Evolutionary conservation across 1,284 basidiomycete genomes (phyloP).

Genomic region (Salmacisia buchloeana): DNA sequence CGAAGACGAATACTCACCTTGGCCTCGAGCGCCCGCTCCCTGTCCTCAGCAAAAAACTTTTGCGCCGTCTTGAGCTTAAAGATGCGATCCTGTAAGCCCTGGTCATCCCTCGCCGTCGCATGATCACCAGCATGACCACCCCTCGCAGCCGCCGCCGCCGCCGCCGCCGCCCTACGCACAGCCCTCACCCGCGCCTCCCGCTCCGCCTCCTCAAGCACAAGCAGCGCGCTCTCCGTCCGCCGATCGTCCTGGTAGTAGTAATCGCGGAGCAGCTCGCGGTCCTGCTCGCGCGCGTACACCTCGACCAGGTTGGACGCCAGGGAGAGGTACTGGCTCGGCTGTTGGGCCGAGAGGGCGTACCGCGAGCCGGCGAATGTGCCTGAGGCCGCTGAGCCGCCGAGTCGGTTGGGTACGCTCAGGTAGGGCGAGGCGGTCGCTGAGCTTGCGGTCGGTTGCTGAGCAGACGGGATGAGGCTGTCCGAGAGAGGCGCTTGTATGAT

Average conservation of each 20-base stretch:
- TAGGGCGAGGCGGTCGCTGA: not conserved
- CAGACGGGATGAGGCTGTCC: conserved; percentile 25
- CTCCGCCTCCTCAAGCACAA: conserved; percentile 68
- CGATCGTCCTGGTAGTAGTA: conserved; percentile 98
- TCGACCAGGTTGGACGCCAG: conserved; percentile 42
- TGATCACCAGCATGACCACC: conserved; percentile 51
- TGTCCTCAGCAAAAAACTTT: conserved; percentile 90
- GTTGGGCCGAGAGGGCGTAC: not conserved
- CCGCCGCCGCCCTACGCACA: conserved; percentile 61
- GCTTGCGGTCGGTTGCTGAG: conserved; percentile 7
- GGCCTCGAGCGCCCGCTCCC: conserved; percentile 79
- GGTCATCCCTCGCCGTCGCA: not conserved
- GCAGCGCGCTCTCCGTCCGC: conserved; percentile 78
- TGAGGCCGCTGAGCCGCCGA: not conserved
- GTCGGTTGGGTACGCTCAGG: conserved; percentile 5
- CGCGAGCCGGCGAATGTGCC: not conserved
- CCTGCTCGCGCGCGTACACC: conserved; percentile 51
- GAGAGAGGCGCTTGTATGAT: conserved; percentile 66
- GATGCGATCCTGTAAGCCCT: conserved; percentile 52
- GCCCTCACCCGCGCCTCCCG: conserved; percentile 7
- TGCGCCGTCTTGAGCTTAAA: conserved; percentile 72
- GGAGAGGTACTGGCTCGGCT: conserved; percentile 21
- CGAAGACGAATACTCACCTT: conserved; percentile 59
- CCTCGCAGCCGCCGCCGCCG: not conserved
- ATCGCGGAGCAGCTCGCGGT: conserved; percentile 83